Percentiles rank a stretch among this genome's conserved stretches.
Evolutionary conservation across 495 filamentous ascomycete genomes (phyloP).

Genomic region (Lophiotrema nucula): DNA sequence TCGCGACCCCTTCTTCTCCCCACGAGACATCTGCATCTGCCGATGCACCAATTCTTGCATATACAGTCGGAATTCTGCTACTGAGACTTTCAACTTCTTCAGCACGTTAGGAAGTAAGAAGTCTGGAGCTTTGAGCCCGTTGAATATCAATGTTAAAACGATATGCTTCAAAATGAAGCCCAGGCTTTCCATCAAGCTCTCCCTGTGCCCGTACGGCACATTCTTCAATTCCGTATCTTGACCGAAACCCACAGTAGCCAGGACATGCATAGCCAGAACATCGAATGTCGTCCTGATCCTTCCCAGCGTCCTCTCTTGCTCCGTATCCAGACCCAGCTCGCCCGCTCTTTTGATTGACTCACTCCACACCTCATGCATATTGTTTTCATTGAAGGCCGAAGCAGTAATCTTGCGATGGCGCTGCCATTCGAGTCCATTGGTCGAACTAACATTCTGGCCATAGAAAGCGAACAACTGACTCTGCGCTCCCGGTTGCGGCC

Average conservation of each 20-base stretch:
- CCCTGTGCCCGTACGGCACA: neutral
- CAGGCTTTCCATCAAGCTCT: slow-evolving; percentile 3
- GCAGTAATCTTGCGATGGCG: slow-evolving; percentile 16
- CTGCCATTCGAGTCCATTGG: slow-evolving; percentile 17
- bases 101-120: slow-evolving; percentile 6
- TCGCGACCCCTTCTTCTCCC: neutral
- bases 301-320: neutral
- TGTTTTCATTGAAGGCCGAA: slow-evolving; percentile 16
- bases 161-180: slow-evolving; percentile 12
- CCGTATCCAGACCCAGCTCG: neutral
- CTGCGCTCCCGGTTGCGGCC: neutral
- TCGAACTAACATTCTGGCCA: slow-evolving; percentile 13
- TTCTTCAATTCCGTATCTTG: neutral
- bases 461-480: slow-evolving; percentile 9
- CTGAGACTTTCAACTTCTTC: slow-evolving; percentile 1
- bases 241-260: slow-evolving; percentile 9
- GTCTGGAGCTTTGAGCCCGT: slow-evolving; percentile 7
- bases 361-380: slow-evolving; percentile 7
- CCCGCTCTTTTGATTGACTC: neutral
- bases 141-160: slow-evolving; percentile 1
- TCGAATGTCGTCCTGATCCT: slow-evolving; percentile 15
- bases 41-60: slow-evolving; percentile 11
- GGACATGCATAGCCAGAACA: slow-evolving; percentile 12
- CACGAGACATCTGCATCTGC: neutral
- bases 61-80: slow-evolving; percentile 7